Evolutionary conservation across 768 basidiomycete genomes (phyloP).

Genomic region (Collybia sp.): DNA sequence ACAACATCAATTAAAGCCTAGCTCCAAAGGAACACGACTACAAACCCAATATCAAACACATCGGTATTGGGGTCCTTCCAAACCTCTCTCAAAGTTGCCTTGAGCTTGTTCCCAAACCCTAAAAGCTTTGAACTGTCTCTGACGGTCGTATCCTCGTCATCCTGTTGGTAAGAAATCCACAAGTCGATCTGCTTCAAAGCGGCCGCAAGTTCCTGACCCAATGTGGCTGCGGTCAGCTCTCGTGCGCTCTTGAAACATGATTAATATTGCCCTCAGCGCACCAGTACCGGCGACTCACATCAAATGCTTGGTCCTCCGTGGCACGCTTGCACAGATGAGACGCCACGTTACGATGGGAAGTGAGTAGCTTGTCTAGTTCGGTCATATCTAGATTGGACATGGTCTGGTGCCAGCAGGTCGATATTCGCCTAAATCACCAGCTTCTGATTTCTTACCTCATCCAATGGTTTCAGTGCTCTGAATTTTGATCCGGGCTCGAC

Average conservation of each 20-base stretch:
- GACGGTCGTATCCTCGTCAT: slow-evolving; percentile 39
- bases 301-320: slow-evolving; percentile 75
- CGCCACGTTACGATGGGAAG: slow-evolving; percentile 60
- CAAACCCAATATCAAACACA: slow-evolving; percentile 79
- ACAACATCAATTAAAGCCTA: neutral
- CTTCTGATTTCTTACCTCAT: slow-evolving; percentile 49
- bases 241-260: slow-evolving; percentile 62
- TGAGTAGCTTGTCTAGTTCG: slow-evolving; percentile 53
- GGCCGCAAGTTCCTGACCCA: slow-evolving; percentile 80
- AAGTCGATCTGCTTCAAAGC: slow-evolving; percentile 56
- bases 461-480: slow-evolving; percentile 51
- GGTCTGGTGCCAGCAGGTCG: slow-evolving; percentile 32
- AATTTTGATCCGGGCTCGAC: slow-evolving; percentile 21
- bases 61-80: slow-evolving; percentile 70
- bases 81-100: slow-evolving; percentile 59
- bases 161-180: slow-evolving; percentile 41
- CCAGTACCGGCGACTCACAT: slow-evolving; percentile 40
- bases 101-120: slow-evolving; percentile 52
- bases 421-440: neutral
- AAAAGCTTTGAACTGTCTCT: slow-evolving; percentile 36
- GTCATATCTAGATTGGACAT: slow-evolving; percentile 43
- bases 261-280: neutral
- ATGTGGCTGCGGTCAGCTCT: slow-evolving; percentile 73
- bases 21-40: neutral
- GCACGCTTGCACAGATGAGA: slow-evolving; percentile 67